These are phyloP conservation scores for Xylariaceae sp. DNA, from an alignment of 2,329 filamentous ascomycete genomes.

Conservation along the genomic window DNA sequence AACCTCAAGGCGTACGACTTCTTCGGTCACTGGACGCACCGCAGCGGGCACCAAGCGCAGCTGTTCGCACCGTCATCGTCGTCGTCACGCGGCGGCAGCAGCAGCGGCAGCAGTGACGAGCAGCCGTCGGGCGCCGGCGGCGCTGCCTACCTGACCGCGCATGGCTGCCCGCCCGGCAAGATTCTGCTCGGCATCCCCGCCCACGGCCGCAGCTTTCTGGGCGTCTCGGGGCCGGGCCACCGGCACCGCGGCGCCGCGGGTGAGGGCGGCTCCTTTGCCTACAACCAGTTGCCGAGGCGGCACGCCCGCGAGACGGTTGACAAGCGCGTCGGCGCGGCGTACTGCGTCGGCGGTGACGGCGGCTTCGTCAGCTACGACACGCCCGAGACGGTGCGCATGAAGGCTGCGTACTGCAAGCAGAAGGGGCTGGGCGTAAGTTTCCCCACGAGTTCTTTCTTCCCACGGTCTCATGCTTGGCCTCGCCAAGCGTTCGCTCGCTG, in stretches of 20 bases:
- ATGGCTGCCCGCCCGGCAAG: slow-evolving; percentile 62
- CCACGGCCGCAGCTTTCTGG: slow-evolving; percentile 68
- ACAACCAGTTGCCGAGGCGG: slow-evolving; percentile 56
- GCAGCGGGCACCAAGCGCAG: slow-evolving; percentile 68
- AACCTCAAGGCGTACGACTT: slow-evolving; percentile 81
- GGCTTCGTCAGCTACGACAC: slow-evolving; percentile 79
- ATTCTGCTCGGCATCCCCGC: slow-evolving; percentile 69
- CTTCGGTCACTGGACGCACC: slow-evolving; percentile 59
- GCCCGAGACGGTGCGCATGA: slow-evolving; percentile 65
- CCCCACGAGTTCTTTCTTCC: slow-evolving; percentile 1
- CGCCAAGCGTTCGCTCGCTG: too few species aligned
- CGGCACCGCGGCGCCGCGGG: slow-evolving; percentile 50
- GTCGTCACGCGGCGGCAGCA: slow-evolving; percentile 10
- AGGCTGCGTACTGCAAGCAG: slow-evolving; percentile 65
- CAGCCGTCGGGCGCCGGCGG: slow-evolving; percentile 60
- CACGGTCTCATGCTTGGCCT: too few species aligned
- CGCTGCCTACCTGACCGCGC: slow-evolving; percentile 56
- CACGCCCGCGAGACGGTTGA: slow-evolving; percentile 61
- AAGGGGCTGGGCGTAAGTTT: slow-evolving; percentile 56
- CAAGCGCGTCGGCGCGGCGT: slow-evolving; percentile 59
- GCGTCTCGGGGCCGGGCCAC: slow-evolving; percentile 57
- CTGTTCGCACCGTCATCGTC: slow-evolving; percentile 60
- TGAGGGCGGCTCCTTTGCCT: slow-evolving; percentile 65
- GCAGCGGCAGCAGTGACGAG: slow-evolving; percentile 30
- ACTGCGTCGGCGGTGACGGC: slow-evolving; percentile 64